These are phyloP conservation scores for Neurospora tetrasperma DNA, from an alignment of 495 filamentous ascomycete species.

Conservation along the genomic window DNA sequence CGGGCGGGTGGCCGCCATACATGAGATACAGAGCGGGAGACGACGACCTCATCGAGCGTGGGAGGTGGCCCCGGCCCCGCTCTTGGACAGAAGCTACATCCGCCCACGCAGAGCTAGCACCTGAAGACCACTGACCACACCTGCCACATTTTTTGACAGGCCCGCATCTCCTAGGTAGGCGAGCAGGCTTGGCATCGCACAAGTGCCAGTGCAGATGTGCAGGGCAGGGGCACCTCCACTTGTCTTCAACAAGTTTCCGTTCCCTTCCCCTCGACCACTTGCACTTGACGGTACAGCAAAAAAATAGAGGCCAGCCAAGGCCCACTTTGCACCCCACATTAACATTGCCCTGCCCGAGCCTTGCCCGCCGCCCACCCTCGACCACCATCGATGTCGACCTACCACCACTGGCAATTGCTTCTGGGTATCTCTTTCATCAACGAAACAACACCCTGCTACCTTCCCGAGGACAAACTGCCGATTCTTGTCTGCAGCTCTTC, in stretches of 20 bases:
- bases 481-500: slow-evolving; percentile 7
- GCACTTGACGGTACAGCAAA: background rate
- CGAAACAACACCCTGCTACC: background rate
- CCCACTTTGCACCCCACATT: background rate
- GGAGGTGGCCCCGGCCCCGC: background rate
- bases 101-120: background rate
- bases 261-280: background rate
- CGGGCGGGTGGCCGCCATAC: background rate
- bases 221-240: background rate
- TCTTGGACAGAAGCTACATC: background rate
- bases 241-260: background rate
- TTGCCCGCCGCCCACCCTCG: background rate
- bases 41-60: background rate
- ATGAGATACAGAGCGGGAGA: background rate
- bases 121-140: background rate
- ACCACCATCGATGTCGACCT: background rate
- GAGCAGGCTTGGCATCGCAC: background rate
- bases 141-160: background rate
- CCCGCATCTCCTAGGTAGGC: background rate
- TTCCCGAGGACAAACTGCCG: background rate
- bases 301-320: background rate
- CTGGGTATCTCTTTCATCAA: background rate
- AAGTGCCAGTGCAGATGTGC: background rate
- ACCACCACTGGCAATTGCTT: background rate
- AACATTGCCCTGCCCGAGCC: background rate